Evolutionary conservation across 805 yeast genomes (phyloP), one percentile per base, ranked within the genome.

Genomic region (Lachancea quebecensis): DNA sequence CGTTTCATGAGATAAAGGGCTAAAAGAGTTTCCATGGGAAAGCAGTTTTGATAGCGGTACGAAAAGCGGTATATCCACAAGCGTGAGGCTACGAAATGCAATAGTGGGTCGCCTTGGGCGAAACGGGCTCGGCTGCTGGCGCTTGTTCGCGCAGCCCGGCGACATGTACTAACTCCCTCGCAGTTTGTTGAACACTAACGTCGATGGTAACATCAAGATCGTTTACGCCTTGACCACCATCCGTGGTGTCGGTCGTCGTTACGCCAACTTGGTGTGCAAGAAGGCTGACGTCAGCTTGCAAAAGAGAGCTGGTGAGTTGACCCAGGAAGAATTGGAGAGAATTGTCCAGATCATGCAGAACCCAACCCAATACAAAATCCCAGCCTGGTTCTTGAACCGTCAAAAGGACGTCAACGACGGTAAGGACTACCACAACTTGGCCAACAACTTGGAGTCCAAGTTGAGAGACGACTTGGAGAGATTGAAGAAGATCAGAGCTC

Each of bases 221-320:
- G 95, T 93, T 93, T 95, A 90, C 87, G 99, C 99, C 74, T 81
- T 93, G 79, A 90, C 99, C 82, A 85, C 90, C 78, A 95, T 93
- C 74, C 87, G 96, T 81, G 99, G 99, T 90, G 98, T 93, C 69
- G 99, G 99, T 81, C 95, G 98, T 79, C 93, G 99, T 81, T 95
- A 91, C 86, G 81, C 99, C 77, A 93, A 95, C 90, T 81, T 93
- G 79, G 96, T 93, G 72, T 93, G 98, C 83, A 95, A 95, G 87
- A 95, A 91, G 85, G 99, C 99, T 69, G 99, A 93, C 82, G 95
- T 93, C 72, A 95, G 87, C 74, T 83, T 95, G 77, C 69, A 76
- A 77, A 93, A 93, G 85, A 87, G 99, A 78, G 99, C 99, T 69
- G 99, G 99, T 86, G 99, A 93, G 80, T 88, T 93, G 74, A 90